Evolutionary conservation across 495 filamentous ascomycete genomes (phyloP), one percentile per base, ranked within the genome.

Genomic region (Oleoguttula mirabilis): DNA sequence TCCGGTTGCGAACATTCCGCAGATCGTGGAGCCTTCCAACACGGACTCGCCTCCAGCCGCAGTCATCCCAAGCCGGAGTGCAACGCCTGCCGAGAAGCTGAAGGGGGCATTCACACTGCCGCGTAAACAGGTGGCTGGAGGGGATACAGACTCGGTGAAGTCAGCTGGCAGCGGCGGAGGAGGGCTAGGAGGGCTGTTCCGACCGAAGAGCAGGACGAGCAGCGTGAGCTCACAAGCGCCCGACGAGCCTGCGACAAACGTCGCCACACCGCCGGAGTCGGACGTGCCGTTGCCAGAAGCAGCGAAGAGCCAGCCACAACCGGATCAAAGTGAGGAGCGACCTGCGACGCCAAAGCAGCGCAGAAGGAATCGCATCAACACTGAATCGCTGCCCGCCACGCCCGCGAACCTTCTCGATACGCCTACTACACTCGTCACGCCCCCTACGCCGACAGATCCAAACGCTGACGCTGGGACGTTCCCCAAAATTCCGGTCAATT

Each of bases 391-490:
- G 30, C 59, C 59, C 20, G 51, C 55, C 3, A 60, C 61, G 17
- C 58, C 61, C 16, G 60, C 58, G 20, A 64, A 58, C 21, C 33
- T 55, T 11, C 30, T 17, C n/a, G 54, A 57, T 7, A 53, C 60
- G 4, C 62, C 62, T n/a, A 54, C 59, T 2, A 65, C 62, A 10
- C 38, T 62, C 4, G 57, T 65, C 2, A 65, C 62, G 2, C 62
- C 62, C 1, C 62, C 62, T 5, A 65, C 62, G 8, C 62, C 62
- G 4, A 65, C 60, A 19, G 59, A 61, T 40, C 39, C 45, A 16
- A 42, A 30, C 27, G 28, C 36, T 12, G 41, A 50, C 25, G 27
- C 50, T 47, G 24, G 37, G 37, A 22, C 34, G 33, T 43, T 59
- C 41, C 21, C 54, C 41, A 36, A 32, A 55, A 52, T 43, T 44